phyloP scores from a whole-genome alignment of 495 filamentous ascomycete genomes.

The Cetradonia linearis region DNA sequence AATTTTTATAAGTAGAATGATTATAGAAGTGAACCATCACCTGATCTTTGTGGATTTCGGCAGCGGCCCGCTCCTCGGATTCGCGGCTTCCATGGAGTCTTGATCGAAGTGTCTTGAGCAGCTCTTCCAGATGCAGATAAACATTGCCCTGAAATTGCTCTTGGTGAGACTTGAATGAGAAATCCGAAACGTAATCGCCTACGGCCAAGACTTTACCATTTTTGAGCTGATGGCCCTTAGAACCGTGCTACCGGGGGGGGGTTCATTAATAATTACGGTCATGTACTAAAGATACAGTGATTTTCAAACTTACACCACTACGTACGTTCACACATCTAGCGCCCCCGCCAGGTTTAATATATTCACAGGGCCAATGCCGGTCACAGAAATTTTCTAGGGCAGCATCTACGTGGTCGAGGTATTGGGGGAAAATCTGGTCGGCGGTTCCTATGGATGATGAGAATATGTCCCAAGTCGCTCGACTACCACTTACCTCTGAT shows the following conservation, averaged over 20 bases:
- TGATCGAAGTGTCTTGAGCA: conserved; percentile 11
- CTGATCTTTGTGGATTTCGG: conserved; percentile 28
- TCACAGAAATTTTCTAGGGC: conserved; percentile 43
- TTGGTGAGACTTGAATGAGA: conserved; percentile 31
- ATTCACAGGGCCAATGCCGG: conserved; percentile 41
- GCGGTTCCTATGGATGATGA: conserved; percentile 8
- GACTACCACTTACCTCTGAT: conserved; percentile 28
- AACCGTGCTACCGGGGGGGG: conserved; percentile 33
- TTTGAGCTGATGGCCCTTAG: conserved; percentile 43
- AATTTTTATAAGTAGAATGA: conserved; percentile 14
- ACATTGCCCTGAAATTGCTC: conserved; percentile 29
- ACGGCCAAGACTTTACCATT: conserved; percentile 37
- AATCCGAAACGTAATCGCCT: conserved; percentile 38
- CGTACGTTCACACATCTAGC: conserved; percentile 37
- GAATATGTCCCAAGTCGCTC: too few relatives aligned
- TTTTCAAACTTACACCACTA: conserved; percentile 26
- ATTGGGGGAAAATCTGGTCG: conserved; percentile 25
- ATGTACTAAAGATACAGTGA: too few relatives aligned
- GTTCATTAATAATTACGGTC: too few relatives aligned
- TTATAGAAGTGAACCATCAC: conserved; percentile 29
- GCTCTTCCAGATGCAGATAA: conserved; percentile 22
- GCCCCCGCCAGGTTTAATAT: conserved; percentile 26
- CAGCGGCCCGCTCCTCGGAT: conserved; percentile 24
- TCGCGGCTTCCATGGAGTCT: conserved; percentile 16
- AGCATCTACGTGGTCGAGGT: conserved; percentile 32